Conservation (phyloP, 1,284 basidiomycete species). For the Puccinia novopanici region DNA sequence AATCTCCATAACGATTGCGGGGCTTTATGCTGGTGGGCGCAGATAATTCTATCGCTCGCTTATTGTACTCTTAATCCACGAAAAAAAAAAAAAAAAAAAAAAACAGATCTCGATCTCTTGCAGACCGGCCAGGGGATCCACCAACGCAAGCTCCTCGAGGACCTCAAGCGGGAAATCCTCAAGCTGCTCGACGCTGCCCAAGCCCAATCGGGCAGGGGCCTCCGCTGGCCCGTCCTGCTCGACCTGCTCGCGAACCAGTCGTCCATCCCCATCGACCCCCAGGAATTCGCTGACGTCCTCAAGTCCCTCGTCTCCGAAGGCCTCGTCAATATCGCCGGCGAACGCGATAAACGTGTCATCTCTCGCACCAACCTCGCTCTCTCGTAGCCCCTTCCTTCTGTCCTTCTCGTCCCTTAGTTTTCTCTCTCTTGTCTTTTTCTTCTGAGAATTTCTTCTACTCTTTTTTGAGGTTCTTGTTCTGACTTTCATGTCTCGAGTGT, state of each 20-base stretch:
- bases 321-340: slow-evolving; percentile 76
- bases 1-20: slow-evolving; percentile 1
- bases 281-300: slow-evolving; percentile 80
- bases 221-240: slow-evolving; percentile 77
- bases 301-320: slow-evolving; percentile 79
- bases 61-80: not conserved
- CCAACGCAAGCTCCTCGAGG: slow-evolving; percentile 77
- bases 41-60: not conserved
- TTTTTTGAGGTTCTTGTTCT: too few species aligned
- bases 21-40: slow-evolving; percentile 30
- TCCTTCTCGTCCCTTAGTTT: not conserved
- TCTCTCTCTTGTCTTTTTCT: not conserved
- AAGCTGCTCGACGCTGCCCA: slow-evolving; percentile 66
- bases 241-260: slow-evolving; percentile 76
- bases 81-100: slow-evolving; percentile 58
- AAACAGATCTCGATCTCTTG: slow-evolving; percentile 84
- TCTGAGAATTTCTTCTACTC: too few species aligned
- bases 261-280: slow-evolving; percentile 71
- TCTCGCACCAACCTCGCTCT: not conserved
- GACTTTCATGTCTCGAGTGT: too few species aligned
- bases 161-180: slow-evolving; percentile 75
- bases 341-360: slow-evolving; percentile 79
- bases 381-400: not conserved
- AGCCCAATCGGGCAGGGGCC: slow-evolving; percentile 62
- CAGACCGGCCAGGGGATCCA: slow-evolving; percentile 87